These are phyloP conservation scores for Camelina laxa DNA, from an alignment of 345 rosid species.

Conservation along the genomic window DNA sequence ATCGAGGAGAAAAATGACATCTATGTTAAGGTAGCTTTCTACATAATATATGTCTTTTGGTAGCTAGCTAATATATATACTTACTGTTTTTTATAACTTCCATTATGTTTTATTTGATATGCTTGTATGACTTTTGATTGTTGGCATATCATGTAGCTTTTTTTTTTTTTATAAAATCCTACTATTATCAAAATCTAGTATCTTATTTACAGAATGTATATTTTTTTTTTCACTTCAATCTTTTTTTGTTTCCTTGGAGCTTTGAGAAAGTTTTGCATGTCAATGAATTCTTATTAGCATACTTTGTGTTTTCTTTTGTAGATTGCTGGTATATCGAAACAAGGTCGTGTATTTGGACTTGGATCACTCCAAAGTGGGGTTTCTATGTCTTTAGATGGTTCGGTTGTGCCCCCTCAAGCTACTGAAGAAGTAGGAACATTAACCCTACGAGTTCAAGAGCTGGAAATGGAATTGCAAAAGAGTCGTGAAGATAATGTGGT, in stretches of 20 bases:
- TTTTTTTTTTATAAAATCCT: too few species aligned
- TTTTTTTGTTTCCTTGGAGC: background rate
- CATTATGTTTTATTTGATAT: too few species aligned
- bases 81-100: too few species aligned
- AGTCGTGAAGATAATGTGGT: background rate
- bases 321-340: constrained; percentile 15
- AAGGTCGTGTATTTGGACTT: constrained; percentile 19
- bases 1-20: background rate
- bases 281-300: too few species aligned
- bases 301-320: background rate
- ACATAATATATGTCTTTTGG: too few species aligned
- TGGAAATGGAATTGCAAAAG: background rate
- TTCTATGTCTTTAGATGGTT: background rate
- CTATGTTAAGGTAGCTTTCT: background rate
- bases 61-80: too few species aligned
- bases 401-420: background rate
- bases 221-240: background rate
- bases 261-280: background rate
- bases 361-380: constrained; percentile 7
- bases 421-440: background rate
- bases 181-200: too few species aligned
- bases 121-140: too few species aligned
- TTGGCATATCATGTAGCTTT: too few species aligned
- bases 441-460: background rate
- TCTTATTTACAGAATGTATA: too few species aligned